Conservation (phyloP, 2,329 filamentous ascomycete species). For the Beauveria bassiana region DNA sequence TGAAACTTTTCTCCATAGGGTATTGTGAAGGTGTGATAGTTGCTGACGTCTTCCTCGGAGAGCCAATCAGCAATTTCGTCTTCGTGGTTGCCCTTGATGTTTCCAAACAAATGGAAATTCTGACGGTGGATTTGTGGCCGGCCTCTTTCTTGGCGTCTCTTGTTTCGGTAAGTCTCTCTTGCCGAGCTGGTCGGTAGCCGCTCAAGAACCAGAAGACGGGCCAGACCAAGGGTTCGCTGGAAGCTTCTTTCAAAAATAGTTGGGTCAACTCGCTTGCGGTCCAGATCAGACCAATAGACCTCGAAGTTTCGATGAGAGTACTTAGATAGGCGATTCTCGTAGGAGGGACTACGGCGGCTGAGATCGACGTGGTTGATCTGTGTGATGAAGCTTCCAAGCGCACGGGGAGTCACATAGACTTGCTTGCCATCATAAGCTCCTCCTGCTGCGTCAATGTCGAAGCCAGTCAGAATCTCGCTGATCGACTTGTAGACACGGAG, state of each 20-base stretch:
- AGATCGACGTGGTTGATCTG: slow-evolving; percentile 78
- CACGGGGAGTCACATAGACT: slow-evolving; percentile 71
- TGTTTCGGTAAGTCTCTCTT: slow-evolving; percentile 61
- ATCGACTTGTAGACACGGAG: slow-evolving; percentile 77
- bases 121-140: slow-evolving; percentile 47
- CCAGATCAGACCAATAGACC: slow-evolving; percentile 68
- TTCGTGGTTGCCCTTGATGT: slow-evolving; percentile 69
- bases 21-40: slow-evolving; percentile 71
- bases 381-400: slow-evolving; percentile 70
- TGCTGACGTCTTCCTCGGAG: slow-evolving; percentile 65
- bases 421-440: slow-evolving; percentile 74
- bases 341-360: slow-evolving; percentile 71
- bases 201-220: slow-evolving; percentile 72
- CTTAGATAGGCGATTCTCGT: slow-evolving; percentile 80
- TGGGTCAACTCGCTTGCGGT: slow-evolving; percentile 70
- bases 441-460: slow-evolving; percentile 80
- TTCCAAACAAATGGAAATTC: slow-evolving; percentile 44
- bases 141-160: slow-evolving; percentile 64
- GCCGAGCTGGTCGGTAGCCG: slow-evolving; percentile 62
- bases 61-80: slow-evolving; percentile 83
- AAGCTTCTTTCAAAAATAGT: slow-evolving; percentile 84
- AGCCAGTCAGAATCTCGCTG: slow-evolving; percentile 78
- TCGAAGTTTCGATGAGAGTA: slow-evolving; percentile 82
- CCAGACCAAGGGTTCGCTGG: slow-evolving; percentile 65
- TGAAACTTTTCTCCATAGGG: slow-evolving; percentile 56